phyloP scores from a whole-genome alignment of 768 basidiomycete genomes.

The Xerocomellus intermedius region DNA sequence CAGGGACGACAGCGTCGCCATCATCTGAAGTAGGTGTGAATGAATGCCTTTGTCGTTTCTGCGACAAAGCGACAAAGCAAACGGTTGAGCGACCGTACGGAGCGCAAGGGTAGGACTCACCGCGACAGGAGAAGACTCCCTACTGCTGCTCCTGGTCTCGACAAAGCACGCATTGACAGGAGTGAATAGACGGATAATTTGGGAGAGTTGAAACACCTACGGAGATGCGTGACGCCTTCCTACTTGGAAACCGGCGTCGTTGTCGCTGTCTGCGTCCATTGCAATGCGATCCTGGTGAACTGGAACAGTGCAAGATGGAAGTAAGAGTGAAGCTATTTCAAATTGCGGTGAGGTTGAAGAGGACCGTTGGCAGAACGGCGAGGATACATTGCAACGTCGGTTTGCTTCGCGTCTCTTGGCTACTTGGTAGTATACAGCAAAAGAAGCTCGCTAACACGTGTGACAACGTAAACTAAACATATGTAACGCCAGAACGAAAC shows the following conservation, averaged over 20 bases:
- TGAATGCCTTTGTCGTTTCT: slow-evolving; percentile 46
- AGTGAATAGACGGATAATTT: slow-evolving; percentile 3
- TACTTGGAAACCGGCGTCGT: slow-evolving; percentile 21
- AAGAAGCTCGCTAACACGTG: not conserved
- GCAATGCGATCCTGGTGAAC: too few relatives aligned
- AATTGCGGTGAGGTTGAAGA: not conserved
- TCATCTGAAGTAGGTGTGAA: slow-evolving; percentile 56
- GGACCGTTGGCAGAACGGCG: not conserved
- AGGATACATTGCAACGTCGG: slow-evolving; percentile 12
- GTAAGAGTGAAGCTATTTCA: not conserved
- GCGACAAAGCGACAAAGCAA: slow-evolving; percentile 4
- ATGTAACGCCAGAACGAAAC: not conserved
- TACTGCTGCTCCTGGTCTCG: slow-evolving; percentile 53
- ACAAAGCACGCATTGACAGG: not conserved
- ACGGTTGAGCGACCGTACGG: not conserved
- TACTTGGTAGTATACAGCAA: not conserved
- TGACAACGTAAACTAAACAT: too few relatives aligned
- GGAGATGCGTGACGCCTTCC: slow-evolving; percentile 40
- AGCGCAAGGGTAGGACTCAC: slow-evolving; percentile 34
- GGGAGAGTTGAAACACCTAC: slow-evolving; percentile 26
- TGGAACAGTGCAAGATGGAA: not conserved
- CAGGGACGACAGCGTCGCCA: slow-evolving; percentile 40
- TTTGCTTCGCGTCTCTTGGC: not conserved
- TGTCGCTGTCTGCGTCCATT: slow-evolving; percentile 21
- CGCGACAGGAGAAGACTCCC: slow-evolving; percentile 51